Percentiles rank a stretch among this genome's conserved stretches.
phyloP scores from a whole-genome alignment of 768 basidiomycete species.

The Leccinum disarticulatum region DNA sequence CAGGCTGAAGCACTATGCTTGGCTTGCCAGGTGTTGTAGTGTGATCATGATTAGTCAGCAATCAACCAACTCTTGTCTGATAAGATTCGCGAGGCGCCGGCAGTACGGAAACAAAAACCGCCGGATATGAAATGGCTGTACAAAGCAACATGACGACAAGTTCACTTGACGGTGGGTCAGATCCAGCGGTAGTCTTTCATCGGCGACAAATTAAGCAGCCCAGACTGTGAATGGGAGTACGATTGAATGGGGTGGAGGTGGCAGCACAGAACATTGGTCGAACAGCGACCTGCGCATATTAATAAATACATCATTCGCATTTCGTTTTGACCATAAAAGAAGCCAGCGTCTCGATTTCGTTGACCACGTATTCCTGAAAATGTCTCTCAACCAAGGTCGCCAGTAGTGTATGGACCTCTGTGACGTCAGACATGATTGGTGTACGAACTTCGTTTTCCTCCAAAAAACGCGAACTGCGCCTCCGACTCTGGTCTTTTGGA shows the following conservation, averaged over 20 bases:
- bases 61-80: constrained; percentile 9
- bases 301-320: constrained; percentile 38
- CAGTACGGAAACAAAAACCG: neutral
- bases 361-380: constrained; percentile 59
- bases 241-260: constrained; percentile 10
- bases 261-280: constrained; percentile 9
- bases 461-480: constrained; percentile 69
- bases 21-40: neutral
- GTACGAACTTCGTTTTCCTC: constrained; percentile 61
- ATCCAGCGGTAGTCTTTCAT: constrained; percentile 7
- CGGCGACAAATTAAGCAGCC: neutral
- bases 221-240: constrained; percentile 14
- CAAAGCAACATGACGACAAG: neutral
- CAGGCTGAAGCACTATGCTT: neutral
- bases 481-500: constrained; percentile 54
- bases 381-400: constrained; percentile 73
- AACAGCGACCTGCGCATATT: constrained; percentile 20
- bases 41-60: constrained; percentile 17
- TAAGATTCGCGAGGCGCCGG: constrained; percentile 23
- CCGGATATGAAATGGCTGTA: neutral
- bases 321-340: constrained; percentile 77
- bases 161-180: neutral
- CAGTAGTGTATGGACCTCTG: constrained; percentile 64
- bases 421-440: constrained; percentile 68
- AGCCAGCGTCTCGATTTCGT: constrained; percentile 81